These are phyloP conservation scores for Artemisia argyi DNA, from an alignment of 129 eudicot species.

Conservation along the genomic window DNA sequence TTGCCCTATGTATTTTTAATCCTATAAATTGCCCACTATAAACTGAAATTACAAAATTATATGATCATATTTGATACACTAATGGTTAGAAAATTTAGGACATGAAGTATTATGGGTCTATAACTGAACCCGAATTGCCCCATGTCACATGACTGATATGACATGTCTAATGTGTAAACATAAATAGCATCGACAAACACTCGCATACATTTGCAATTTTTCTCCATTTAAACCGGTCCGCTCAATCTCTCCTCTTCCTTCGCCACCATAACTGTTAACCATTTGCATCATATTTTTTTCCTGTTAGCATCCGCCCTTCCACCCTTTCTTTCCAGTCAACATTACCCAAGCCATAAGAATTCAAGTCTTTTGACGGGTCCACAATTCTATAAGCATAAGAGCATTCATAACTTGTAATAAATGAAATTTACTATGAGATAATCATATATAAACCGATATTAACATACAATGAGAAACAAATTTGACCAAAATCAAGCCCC, in stretches of 20 bases:
- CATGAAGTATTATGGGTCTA: neutral
- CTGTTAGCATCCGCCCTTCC: slow-evolving; percentile 62
- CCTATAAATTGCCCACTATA: too few relatives aligned
- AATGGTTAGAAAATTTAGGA: neutral
- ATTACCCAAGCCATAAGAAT: slow-evolving; percentile 77
- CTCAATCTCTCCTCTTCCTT: slow-evolving; percentile 84
- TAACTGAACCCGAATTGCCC: neutral
- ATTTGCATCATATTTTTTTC: slow-evolving; percentile 63
- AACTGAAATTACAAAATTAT: neutral
- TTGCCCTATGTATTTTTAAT: too few relatives aligned
- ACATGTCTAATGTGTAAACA: neutral
- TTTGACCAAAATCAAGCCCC: too few relatives aligned
- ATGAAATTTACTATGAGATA: too few relatives aligned
- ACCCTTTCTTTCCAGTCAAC: slow-evolving; percentile 63
- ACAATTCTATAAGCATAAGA: slow-evolving; percentile 10
- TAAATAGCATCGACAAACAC: slow-evolving; percentile 30
- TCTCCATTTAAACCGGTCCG: slow-evolving; percentile 82
- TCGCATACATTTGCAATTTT: slow-evolving; percentile 74
- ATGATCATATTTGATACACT: neutral
- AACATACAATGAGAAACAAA: too few relatives aligned
- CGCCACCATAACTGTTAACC: slow-evolving; percentile 49
- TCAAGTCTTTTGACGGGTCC: slow-evolving; percentile 76
- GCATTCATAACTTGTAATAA: too few relatives aligned
- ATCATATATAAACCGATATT: too few relatives aligned
- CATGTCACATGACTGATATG: neutral